phyloP scores from a whole-genome alignment of 805 yeast genomes.

The Candida odintsovae region DNA sequence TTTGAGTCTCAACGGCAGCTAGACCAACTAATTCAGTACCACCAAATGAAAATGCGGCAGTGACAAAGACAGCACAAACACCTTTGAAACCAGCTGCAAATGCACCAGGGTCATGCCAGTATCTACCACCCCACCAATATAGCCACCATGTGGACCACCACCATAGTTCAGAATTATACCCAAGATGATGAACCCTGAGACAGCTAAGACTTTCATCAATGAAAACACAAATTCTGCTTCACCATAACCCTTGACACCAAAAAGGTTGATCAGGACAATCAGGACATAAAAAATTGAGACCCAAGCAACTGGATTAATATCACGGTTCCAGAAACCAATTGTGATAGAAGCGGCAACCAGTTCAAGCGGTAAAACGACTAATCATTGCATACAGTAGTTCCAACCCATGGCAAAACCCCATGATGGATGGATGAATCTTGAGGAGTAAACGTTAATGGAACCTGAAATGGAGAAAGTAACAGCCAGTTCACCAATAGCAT shows the following conservation, averaged over 20 bases:
- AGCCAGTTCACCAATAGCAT: slow-evolving; percentile 55
- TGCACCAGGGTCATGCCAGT: slow-evolving; percentile 48
- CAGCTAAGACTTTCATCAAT: slow-evolving; percentile 65
- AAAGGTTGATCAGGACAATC: slow-evolving; percentile 41
- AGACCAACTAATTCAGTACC: slow-evolving; percentile 59
- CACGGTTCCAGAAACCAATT: slow-evolving; percentile 44
- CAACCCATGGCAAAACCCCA: slow-evolving; percentile 59
- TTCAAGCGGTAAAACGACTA: slow-evolving; percentile 44
- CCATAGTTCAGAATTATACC: slow-evolving; percentile 56
- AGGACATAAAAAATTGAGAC: slow-evolving; percentile 43
- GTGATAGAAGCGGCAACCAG: slow-evolving; percentile 50
- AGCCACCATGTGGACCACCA: slow-evolving; percentile 47
- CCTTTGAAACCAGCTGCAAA: slow-evolving; percentile 65
- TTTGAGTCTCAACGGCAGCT: slow-evolving; percentile 48
- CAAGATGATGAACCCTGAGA: slow-evolving; percentile 54
- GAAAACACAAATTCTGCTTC: slow-evolving; percentile 51
- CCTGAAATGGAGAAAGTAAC: slow-evolving; percentile 62
- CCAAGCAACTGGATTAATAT: slow-evolving; percentile 40
- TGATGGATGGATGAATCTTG: slow-evolving; percentile 52
- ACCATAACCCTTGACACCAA: slow-evolving; percentile 51
- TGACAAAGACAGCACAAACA: slow-evolving; percentile 46
- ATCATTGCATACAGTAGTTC: slow-evolving; percentile 50
- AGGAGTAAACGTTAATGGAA: slow-evolving; percentile 53
- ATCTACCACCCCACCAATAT: slow-evolving; percentile 37
- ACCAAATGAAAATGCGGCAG: slow-evolving; percentile 52